These are phyloP conservation scores for Soucietia sequanensis DNA, from an alignment of 805 yeast genomes.

Conservation along the genomic window DNA sequence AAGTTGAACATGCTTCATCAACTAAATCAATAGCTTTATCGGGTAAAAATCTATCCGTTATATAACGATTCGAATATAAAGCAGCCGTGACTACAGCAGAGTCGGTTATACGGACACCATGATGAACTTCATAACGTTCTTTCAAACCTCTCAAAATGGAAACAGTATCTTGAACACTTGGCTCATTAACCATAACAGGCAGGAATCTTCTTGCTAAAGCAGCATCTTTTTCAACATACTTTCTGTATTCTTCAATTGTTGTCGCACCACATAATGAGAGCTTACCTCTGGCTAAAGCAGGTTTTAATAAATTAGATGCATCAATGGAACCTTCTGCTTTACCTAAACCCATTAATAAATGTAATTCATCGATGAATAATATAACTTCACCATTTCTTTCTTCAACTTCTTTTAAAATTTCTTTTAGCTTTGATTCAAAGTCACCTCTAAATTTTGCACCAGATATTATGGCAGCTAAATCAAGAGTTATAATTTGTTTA, in stretches of 20 bases:
- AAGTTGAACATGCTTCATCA: constrained; percentile 96
- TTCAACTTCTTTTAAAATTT: constrained; percentile 79
- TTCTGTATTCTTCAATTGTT: constrained; percentile 87
- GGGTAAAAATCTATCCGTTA: constrained; percentile 87
- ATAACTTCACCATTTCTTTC: constrained; percentile 73
- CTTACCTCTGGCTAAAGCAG: constrained; percentile 89
- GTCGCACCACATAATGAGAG: constrained; percentile 96
- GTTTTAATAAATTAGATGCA: constrained; percentile 90
- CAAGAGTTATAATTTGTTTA: constrained; percentile 79
- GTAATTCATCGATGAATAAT: constrained; percentile 88
- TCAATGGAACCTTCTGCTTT: constrained; percentile 94
- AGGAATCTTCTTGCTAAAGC: constrained; percentile 94
- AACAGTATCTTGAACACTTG: constrained; percentile 86
- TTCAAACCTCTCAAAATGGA: constrained; percentile 90
- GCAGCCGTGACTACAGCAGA: constrained; percentile 94
- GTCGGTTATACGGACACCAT: constrained; percentile 93
- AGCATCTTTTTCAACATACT: constrained; percentile 93
- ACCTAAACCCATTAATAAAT: constrained; percentile 85
- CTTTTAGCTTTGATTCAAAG: constrained; percentile 85
- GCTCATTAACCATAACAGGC: constrained; percentile 82
- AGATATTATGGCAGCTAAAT: constrained; percentile 83
- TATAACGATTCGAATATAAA: constrained; percentile 81
- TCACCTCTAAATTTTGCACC: constrained; percentile 97
- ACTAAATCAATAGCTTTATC: constrained; percentile 96
- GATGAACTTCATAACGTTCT: constrained; percentile 94